Evolutionary conservation across 1,139 yeast species (phyloP), one percentile per base, ranked within the genome.

Genomic region (Lodderomyces pseudojiufengensis): DNA sequence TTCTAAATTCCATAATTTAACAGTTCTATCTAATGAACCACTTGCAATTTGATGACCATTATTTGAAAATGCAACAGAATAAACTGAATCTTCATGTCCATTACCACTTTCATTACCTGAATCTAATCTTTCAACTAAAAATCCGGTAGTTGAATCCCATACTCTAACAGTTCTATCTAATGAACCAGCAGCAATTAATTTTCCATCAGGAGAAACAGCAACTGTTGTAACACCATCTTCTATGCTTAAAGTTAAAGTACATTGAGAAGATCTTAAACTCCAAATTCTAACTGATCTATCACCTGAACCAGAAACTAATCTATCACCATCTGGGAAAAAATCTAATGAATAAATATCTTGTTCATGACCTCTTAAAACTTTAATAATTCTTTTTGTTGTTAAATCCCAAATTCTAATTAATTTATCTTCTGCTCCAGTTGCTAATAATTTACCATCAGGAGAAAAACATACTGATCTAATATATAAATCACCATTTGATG

Each of bases 181-280:
- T 30, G 95, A 85, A 37, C 98, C 98, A 12, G 97, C 98, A 32
- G 97, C 97, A 50, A 92, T 88, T 50, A 82, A 77, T 51, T 83
- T 79, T 28, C 97, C 97, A 61, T 92, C 96, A 35, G 97, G 96
- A 13, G 96, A 85, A 24, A 90, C 95, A 11, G 97, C 96, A 32
- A 92, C 97, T 0, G 98, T 92, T 38, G 97, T 92, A 35, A 92
- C 97, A 47, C 97, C 98, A 57, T 92, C 98, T 62, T 92, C 97
- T 50, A 92, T 90, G 23, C 90, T 80, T 51, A 87, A 73, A 35
- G 96, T 88, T 55, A 87, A 73, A 30, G 92, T 83, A 57, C 96
- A 87, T 65, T 86, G 94, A 20, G 96, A 94, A 31, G 87, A 77
- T 53, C 87, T 83, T 61, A 90, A 78, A 61, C 90, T 97, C 98